A percentile compares a stretch with the other conserved stretches of the same genome.
phyloP scores from a whole-genome alignment of 805 yeast species.

The Metschnikowia koreensis region DNA sequence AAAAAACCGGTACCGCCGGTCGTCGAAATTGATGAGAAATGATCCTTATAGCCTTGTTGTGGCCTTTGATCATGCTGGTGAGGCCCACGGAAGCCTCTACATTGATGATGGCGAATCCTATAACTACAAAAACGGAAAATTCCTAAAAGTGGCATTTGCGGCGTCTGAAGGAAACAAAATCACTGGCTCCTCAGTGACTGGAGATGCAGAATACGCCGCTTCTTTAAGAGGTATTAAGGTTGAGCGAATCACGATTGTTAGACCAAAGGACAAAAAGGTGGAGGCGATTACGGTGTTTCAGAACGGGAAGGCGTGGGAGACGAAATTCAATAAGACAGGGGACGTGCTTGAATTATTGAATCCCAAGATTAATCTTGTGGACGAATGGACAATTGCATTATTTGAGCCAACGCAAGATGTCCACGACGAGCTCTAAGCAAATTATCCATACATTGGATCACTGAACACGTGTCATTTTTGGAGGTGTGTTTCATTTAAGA shows the following conservation, averaged over 20 bases:
- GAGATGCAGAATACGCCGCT: slow-evolving; percentile 11
- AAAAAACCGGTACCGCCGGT: slow-evolving; percentile 75
- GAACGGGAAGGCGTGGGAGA: slow-evolving; percentile 36
- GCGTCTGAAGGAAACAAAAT: slow-evolving; percentile 6
- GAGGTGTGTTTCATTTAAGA: no score
- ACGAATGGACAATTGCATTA: slow-evolving; percentile 10
- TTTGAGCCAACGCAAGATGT: neutral
- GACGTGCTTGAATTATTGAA: slow-evolving; percentile 7
- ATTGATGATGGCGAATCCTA: slow-evolving; percentile 84
- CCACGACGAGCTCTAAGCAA: slow-evolving; percentile 14
- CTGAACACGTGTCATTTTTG: neutral
- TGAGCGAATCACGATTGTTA: slow-evolving; percentile 56
- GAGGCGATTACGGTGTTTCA: slow-evolving; percentile 34
- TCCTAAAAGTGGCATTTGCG: slow-evolving; percentile 40
- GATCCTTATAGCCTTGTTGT: slow-evolving; percentile 82
- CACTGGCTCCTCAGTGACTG: slow-evolving; percentile 2
- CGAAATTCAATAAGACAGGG: slow-evolving; percentile 13
- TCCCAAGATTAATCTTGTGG: slow-evolving; percentile 10
- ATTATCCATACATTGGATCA: neutral
- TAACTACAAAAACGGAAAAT: slow-evolving; percentile 52
- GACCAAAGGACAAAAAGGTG: slow-evolving; percentile 19
- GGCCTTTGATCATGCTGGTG: slow-evolving; percentile 49
- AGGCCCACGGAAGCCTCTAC: slow-evolving; percentile 61
- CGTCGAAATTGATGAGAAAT: slow-evolving; percentile 65
- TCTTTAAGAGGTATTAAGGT: slow-evolving; percentile 39